Base-by-base conservation (phyloP, 2,329 filamentous ascomycete genomes). In the Diplodia seriata region DNA sequence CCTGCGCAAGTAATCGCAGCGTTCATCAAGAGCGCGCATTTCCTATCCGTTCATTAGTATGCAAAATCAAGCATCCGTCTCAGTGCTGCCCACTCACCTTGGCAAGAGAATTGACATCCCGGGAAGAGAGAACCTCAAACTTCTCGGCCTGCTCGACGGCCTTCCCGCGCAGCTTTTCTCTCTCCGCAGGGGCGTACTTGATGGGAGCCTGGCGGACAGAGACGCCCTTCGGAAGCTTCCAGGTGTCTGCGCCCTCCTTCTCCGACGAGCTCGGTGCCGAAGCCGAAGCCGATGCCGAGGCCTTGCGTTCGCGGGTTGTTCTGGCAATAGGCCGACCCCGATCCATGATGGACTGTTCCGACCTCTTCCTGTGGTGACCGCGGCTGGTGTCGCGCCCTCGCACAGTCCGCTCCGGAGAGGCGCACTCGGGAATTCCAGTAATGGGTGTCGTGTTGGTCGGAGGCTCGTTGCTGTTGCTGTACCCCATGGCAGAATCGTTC, bases 1-100 rank as follows among this genome's bases (percentile, higher is more conserved):
- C 70, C 87, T 90, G 56, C 91, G 88, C 59, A 94, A 87, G 74
- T 93, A 93, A 71, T 93, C 90, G 67, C 89, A 91, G 67, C 91
- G 87, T 75, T 92, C 90, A 73, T 94, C 91, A n/a, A 94, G 83
- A 68, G 86, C 87, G 61, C 89, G 87, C 66, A 93, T 88, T 80
- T 94, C 91, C 86, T 63, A 31, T 4, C 4, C 14, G 18, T 23
- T 5, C 2, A 23, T 63, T 14, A 63, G 59, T 90, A 63, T 51
- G 11, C 59, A 54, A 20, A 55, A 14, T 33, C 4, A 11, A 14
- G 29, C 53, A 64, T 31, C 40, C 38, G 53, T 59, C 81, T 73
- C 79, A 88, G 87, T 77, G 26, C 8, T 12, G 11, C n/a, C 14
- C 20, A 26, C 59, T 50, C 31, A 63, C 59, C 59, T 86, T 86